Base-by-base conservation (phyloP, 2,329 filamentous ascomycete species). In the Colletotrichum sidae region DNA sequence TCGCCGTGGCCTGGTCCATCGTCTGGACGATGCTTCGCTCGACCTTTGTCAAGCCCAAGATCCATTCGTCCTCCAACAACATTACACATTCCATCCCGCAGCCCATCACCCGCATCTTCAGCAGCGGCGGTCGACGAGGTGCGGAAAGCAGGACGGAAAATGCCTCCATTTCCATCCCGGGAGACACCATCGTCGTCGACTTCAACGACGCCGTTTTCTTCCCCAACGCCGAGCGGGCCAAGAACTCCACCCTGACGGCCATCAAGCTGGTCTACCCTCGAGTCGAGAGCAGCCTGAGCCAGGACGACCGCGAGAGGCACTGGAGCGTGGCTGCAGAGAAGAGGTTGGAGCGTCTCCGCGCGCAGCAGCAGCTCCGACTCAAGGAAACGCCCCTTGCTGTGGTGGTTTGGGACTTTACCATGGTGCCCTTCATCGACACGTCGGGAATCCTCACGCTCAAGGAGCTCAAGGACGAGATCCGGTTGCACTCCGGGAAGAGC, bases 1-100 rank as follows among this genome's bases (percentile, higher is more conserved):
- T 78, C 33, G 83, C 86, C 1, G 87, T 89, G 1, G 88, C 82
- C 12, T 91, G 90, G 82, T 89, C 85, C 70, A 84, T 90, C 39
- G 83, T 86, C 60, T 89, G 88, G 73, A 82, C 86, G 34, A 76
- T 90, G 2, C 78, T 90, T 0, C 83, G 85, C 2, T 65, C 63
- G 6, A 65, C 63, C 7, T 65, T 65, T 5, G 63, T 65, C 58
- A 65, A 65, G 41, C 63, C 63, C 15, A 52, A 47, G 12, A 65
- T 65, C 37, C 63, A 65, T 37, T 65, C 63, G 10, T 62, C 51
- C 37, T 62, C 49, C n/a, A 41, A 34, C 37, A 53, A 49, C n/a
- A 25, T 34, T 11, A 44, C 59, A 6, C 53, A 55, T 11, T 42
- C 58, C 6, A 44, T 65, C 47, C 52, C 63, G 2, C 82, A 84